These are phyloP conservation scores for Rhizomucor pusillus DNA, from an alignment of 371 early-diverging fungal genomes.

Conservation along the genomic window DNA sequence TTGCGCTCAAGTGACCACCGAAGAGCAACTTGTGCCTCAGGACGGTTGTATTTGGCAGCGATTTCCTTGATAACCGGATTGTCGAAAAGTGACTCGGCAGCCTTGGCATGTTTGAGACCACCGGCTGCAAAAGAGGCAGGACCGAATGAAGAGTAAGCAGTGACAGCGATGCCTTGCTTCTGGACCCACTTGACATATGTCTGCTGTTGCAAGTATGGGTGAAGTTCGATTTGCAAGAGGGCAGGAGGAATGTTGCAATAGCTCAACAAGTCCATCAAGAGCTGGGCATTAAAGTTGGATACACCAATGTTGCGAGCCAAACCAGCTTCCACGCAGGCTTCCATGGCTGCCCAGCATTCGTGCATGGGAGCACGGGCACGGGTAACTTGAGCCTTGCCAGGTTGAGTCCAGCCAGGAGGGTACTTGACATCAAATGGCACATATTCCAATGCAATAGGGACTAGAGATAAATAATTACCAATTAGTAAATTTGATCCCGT, in stretches of 20 bases:
- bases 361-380: constrained; percentile 31
- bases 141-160: constrained; percentile 66
- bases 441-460: constrained; percentile 26
- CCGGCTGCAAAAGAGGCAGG: constrained; percentile 54
- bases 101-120: constrained; percentile 25
- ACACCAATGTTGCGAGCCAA: constrained; percentile 48
- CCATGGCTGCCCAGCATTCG: constrained; percentile 34
- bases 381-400: constrained; percentile 17
- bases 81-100: constrained; percentile 26
- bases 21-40: constrained; percentile 48
- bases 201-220: constrained; percentile 66
- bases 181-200: constrained; percentile 37
- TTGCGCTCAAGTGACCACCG: constrained; percentile 60
- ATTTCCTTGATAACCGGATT: constrained; percentile 40
- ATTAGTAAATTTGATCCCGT: too few species aligned
- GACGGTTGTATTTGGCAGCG: constrained; percentile 35
- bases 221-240: constrained; percentile 62
- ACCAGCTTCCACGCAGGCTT: constrained; percentile 24
- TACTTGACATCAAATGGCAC: constrained; percentile 22
- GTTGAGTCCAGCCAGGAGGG: constrained; percentile 26
- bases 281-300: constrained; percentile 46
- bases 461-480: too few species aligned
- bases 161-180: constrained; percentile 50
- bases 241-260: constrained; percentile 49
- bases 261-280: constrained; percentile 45